Evolutionary conservation across 2,329 filamentous ascomycete genomes (phyloP).

Genomic region (Botrytis fabae): DNA sequence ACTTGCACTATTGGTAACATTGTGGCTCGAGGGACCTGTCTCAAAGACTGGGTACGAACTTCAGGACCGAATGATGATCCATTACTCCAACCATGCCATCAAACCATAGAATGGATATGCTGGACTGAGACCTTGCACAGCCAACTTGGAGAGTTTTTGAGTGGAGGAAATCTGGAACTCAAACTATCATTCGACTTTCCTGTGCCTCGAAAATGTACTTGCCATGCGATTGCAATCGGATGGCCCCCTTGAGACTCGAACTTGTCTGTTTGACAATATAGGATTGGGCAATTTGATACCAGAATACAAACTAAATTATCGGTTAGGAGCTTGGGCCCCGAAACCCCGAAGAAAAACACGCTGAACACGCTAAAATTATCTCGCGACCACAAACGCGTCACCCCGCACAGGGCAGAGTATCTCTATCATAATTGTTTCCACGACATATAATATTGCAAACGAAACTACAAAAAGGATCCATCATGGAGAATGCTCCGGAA

Average conservation of each 20-base stretch:
- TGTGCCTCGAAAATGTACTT: background rate
- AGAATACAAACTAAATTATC: background rate
- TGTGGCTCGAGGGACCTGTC: background rate
- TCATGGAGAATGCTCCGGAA: background rate
- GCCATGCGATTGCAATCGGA: background rate
- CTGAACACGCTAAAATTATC: background rate
- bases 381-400: slow-evolving; percentile 17
- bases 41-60: background rate
- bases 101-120: slow-evolving; percentile 2
- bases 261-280: background rate
- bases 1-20: background rate
- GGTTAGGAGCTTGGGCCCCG: background rate
- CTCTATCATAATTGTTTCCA: background rate
- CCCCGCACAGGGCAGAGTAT: slow-evolving; percentile 7
- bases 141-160: background rate
- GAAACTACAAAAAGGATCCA: background rate
- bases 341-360: background rate
- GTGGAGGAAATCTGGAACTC: background rate
- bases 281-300: background rate
- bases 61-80: background rate
- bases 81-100: background rate
- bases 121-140: background rate
- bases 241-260: background rate
- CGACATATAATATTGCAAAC: background rate
- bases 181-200: background rate